phyloP scores from a whole-genome alignment of 108 stramenopile species.

The Cyclotella sp. region DNA sequence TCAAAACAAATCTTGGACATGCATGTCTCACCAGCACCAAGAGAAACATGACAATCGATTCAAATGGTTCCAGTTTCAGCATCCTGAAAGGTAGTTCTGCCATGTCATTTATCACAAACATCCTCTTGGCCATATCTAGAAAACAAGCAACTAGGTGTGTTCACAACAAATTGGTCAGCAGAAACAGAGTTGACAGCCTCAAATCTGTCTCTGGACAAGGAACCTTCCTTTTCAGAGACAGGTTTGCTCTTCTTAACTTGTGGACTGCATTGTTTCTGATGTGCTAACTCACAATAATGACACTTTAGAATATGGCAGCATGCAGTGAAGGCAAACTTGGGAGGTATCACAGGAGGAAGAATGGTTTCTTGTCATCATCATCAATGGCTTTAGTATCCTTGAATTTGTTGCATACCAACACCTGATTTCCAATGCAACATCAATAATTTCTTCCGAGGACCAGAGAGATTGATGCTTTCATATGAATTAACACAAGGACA shows the following conservation, averaged over 20 bases:
- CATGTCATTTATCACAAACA: not conserved
- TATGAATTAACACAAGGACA: too few relatives aligned
- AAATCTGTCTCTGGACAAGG: not conserved
- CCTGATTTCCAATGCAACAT: too few relatives aligned
- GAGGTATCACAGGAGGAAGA: not conserved
- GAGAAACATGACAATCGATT: constrained; percentile 30
- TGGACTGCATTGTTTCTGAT: too few relatives aligned
- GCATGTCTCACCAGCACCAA: constrained; percentile 46
- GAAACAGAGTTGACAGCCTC: constrained; percentile 47
- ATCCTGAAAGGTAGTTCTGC: constrained; percentile 56
- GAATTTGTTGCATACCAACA: too few relatives aligned
- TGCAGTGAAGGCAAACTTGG: not conserved
- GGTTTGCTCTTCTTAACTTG: too few relatives aligned
- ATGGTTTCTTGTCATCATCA: too few relatives aligned
- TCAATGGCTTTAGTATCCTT: too few relatives aligned
- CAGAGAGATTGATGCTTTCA: too few relatives aligned
- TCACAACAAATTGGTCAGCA: constrained; percentile 39
- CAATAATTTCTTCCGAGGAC: too few relatives aligned
- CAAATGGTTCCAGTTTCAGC: constrained; percentile 15
- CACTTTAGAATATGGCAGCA: not conserved
- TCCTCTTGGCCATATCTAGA: constrained; percentile 37
- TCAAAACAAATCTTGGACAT: constrained; percentile 50
- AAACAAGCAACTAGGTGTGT: constrained; percentile 36
- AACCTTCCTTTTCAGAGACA: not conserved
- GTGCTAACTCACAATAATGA: not conserved